These are phyloP conservation scores for Rosa lucieae DNA, from an alignment of 306 rosid genomes.

Conservation along the genomic window DNA sequence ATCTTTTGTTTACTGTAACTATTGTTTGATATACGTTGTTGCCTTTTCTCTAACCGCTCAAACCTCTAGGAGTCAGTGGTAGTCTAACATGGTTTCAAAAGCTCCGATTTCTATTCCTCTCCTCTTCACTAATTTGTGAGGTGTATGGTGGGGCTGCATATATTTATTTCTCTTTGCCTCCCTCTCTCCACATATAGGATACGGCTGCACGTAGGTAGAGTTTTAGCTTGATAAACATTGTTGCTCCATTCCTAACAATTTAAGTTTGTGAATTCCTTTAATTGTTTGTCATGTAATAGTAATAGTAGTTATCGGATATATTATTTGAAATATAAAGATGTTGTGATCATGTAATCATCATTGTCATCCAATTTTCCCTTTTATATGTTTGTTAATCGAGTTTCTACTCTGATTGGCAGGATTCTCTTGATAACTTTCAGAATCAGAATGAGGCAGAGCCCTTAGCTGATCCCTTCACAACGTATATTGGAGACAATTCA, in stretches of 20 bases:
- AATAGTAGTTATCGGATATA: neutral
- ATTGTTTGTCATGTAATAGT: neutral
- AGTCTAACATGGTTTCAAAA: neutral
- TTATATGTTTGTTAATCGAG: neutral
- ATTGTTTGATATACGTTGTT: neutral
- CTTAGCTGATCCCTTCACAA: constrained; percentile 30
- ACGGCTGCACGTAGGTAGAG: neutral
- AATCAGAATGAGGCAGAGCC: constrained; percentile 48
- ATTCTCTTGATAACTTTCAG: constrained; percentile 33
- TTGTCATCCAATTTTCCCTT: neutral
- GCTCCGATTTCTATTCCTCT: no score
- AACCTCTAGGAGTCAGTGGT: neutral
- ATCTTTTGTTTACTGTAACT: neutral
- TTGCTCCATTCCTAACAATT: neutral
- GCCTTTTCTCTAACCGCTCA: neutral
- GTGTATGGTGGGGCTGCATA: no score
- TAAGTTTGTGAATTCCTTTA: neutral
- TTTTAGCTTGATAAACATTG: neutral
- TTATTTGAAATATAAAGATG: neutral
- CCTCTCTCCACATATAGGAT: no score
- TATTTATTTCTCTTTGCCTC: no score
- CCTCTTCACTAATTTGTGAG: no score
- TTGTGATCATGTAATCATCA: neutral
- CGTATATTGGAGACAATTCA: constrained; percentile 47
- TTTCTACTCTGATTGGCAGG: constrained; percentile 29